Conservation (phyloP, 257 asterid species). For the Lycium ferocissimum region DNA sequence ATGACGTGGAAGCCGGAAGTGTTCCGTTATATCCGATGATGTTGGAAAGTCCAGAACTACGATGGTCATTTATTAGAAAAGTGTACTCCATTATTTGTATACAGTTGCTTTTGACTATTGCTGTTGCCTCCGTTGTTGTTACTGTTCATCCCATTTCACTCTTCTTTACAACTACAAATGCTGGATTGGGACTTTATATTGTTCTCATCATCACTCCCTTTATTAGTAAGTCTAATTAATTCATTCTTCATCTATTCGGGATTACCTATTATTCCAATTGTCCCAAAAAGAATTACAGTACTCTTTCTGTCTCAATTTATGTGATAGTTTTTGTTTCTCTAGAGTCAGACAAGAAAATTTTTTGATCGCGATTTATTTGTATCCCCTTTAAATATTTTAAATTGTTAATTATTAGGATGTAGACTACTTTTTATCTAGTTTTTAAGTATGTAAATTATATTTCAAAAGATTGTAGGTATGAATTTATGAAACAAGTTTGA, state of each 20-base stretch:
- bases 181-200: constrained; percentile 69
- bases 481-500: too few relatives aligned
- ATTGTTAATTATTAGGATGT: too few relatives aligned
- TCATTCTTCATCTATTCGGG: not conserved
- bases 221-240: constrained; percentile 45
- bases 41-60: constrained; percentile 71
- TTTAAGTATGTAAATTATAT: too few relatives aligned
- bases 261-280: too few relatives aligned
- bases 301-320: too few relatives aligned
- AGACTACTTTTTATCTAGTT: too few relatives aligned
- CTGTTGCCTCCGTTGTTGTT: constrained; percentile 64
- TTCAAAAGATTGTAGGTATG: too few relatives aligned
- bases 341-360: too few relatives aligned
- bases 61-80: constrained; percentile 86
- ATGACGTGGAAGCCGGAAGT: constrained; percentile 63
- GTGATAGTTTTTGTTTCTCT: too few relatives aligned
- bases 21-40: constrained; percentile 64
- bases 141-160: constrained; percentile 52
- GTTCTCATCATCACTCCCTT: constrained; percentile 63
- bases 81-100: constrained; percentile 60
- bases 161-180: constrained; percentile 58
- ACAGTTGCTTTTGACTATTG: constrained; percentile 72
- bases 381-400: too few relatives aligned
- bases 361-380: too few relatives aligned
- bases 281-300: too few relatives aligned